Evolutionary conservation across 2,329 filamentous ascomycete species (phyloP).

Genomic region (Geoglossum cookeanum): DNA sequence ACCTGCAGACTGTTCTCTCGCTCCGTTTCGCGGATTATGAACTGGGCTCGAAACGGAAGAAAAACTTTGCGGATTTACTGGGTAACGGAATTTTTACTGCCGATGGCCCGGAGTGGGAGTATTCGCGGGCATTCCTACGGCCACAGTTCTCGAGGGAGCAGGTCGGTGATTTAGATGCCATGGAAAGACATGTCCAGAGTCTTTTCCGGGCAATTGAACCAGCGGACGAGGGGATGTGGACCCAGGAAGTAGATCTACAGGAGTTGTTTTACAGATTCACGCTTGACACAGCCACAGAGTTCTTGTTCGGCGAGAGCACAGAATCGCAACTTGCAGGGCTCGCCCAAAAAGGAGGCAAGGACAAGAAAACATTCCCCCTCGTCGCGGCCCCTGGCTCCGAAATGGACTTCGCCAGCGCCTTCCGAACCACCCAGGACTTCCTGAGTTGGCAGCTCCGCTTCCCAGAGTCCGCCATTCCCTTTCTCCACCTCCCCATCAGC

Average conservation of each 20-base stretch:
- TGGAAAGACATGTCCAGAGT: constrained; percentile 23
- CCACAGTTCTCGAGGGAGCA: constrained; percentile 25
- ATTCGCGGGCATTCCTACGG: constrained; percentile 20
- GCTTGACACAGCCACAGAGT: constrained; percentile 47
- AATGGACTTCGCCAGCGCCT: constrained; percentile 16
- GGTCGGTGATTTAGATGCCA: constrained; percentile 25
- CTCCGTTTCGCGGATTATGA: constrained; percentile 12
- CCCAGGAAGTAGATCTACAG: constrained; percentile 33
- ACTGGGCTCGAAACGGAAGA: constrained; percentile 12
- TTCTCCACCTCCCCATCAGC: neutral
- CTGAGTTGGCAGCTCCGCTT: neutral
- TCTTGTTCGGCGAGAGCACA: constrained; percentile 39
- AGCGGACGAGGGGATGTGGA: neutral
- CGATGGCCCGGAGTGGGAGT: constrained; percentile 18
- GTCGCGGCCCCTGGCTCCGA: neutral
- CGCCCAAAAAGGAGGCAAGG: neutral
- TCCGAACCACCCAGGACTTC: constrained; percentile 14
- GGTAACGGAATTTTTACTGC: constrained; percentile 20
- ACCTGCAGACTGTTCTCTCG: constrained; percentile 15
- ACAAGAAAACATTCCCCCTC: neutral
- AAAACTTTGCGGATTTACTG: constrained; percentile 14
- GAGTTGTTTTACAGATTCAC: constrained; percentile 46
- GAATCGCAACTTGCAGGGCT: constrained; percentile 10
- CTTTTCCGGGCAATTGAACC: neutral
- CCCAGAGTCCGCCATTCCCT: neutral